These are phyloP conservation scores for Colletotrichum sp. DNA, from an alignment of 2,329 filamentous ascomycete genomes.

Conservation along the genomic window DNA sequence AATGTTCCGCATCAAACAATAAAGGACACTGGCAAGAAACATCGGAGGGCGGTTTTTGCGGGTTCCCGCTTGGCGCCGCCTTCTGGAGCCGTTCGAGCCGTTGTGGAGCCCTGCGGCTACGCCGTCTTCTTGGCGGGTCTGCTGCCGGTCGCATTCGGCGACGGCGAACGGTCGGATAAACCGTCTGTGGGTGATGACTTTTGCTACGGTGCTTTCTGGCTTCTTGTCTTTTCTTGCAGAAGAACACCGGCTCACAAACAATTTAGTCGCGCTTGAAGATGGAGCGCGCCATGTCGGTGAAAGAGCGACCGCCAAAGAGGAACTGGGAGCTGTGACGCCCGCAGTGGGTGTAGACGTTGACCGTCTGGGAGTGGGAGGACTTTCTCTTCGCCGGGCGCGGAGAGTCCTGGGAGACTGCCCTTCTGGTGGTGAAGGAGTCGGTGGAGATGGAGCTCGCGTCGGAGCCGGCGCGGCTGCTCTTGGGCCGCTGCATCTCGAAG, in stretches of 20 bases:
- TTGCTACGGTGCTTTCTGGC: not conserved
- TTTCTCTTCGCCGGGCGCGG: constrained; percentile 31
- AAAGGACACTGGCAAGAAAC: not conserved
- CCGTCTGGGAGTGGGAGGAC: constrained; percentile 38
- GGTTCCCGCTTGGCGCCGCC: not conserved
- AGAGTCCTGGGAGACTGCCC: constrained; percentile 15
- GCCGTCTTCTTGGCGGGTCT: constrained; percentile 2
- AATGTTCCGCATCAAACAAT: not conserved
- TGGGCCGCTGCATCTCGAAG: constrained; percentile 7
- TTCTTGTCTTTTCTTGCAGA: not conserved
- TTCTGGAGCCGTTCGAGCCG: not conserved
- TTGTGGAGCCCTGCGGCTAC: not conserved
- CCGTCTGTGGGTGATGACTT: not conserved
- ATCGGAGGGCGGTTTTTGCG: not conserved
- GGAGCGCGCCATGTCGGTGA: constrained; percentile 47
- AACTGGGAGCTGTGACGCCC: constrained; percentile 60
- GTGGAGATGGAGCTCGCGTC: constrained; percentile 10
- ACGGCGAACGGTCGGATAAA: not conserved
- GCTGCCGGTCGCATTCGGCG: not conserved
- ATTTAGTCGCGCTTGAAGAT: constrained; percentile 35
- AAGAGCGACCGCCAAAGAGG: constrained; percentile 54
- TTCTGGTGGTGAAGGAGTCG: constrained; percentile 23
- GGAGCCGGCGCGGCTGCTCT: constrained; percentile 19
- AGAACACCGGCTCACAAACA: not conserved
- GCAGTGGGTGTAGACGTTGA: constrained; percentile 60